phyloP scores from a whole-genome alignment of 148 eudicot genomes.

The Spergularia marina region DNA sequence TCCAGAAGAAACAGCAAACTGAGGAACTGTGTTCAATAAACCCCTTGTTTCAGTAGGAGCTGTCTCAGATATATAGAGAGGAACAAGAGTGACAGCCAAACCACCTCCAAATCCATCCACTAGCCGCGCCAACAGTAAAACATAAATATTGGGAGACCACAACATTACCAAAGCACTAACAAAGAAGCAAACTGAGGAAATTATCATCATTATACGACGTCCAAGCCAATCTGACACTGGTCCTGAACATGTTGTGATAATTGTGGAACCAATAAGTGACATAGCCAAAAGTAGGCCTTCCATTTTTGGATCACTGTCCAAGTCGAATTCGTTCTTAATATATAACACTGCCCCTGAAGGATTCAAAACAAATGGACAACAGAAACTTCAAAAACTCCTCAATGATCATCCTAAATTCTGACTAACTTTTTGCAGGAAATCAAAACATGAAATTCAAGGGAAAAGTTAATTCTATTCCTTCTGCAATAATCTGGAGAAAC shows the following conservation, averaged over 20 bases:
- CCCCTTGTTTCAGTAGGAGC: conserved; percentile 74
- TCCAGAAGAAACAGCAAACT: conserved; percentile 56
- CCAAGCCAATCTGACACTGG: conserved; percentile 57
- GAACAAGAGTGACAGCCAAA: conserved; percentile 60
- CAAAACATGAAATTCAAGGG: background rate
- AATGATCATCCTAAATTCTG: background rate
- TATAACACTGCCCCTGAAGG: conserved; percentile 55
- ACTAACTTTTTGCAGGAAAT: background rate
- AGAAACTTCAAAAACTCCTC: background rate
- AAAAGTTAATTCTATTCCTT: background rate
- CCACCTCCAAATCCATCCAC: conserved; percentile 75
- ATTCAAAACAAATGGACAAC: conserved; percentile 9
- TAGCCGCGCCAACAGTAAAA: conserved; percentile 56
- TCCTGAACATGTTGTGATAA: conserved; percentile 62
- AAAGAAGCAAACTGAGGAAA: conserved; percentile 51
- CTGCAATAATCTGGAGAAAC: background rate
- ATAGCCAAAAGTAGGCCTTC: conserved; percentile 69
- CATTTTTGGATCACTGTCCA: conserved; percentile 49
- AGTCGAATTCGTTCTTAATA: conserved; percentile 57
- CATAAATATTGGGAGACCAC: conserved; percentile 67
- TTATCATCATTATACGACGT: conserved; percentile 61
- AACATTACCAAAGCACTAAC: conserved; percentile 55
- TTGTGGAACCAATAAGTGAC: conserved; percentile 64
- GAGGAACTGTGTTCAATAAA: conserved; percentile 59
- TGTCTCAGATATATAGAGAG: conserved; percentile 75